phyloP scores from a whole-genome alignment of 164 flowering plant genomes.

The Protea cynaroides region DNA sequence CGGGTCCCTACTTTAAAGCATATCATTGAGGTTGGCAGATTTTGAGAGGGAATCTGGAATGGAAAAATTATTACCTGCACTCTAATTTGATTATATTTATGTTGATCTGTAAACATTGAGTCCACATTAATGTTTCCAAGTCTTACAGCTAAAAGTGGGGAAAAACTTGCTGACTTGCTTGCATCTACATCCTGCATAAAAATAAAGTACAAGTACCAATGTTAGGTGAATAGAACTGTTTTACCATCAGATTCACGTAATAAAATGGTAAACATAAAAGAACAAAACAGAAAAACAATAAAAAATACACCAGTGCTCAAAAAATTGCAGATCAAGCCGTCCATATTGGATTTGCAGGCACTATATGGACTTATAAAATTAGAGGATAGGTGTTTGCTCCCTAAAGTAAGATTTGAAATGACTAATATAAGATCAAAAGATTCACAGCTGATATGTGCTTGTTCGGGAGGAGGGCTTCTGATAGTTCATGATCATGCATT shows the following conservation, averaged over 20 bases:
- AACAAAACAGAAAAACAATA: no score
- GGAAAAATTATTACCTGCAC: constrained; percentile 52
- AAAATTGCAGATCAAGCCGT: no score
- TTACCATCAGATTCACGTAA: not conserved
- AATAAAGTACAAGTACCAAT: not conserved
- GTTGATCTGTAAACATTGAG: constrained; percentile 42
- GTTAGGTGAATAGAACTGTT: not conserved
- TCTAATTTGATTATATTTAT: constrained; percentile 42
- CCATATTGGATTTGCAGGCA: no score
- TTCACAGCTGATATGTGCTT: no score
- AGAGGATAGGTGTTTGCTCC: no score
- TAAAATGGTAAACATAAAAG: not conserved
- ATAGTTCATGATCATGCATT: no score
- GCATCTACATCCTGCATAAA: constrained; percentile 47
- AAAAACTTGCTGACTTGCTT: constrained; percentile 23
- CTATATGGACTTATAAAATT: no score
- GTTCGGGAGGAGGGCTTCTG: no score
- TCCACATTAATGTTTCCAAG: constrained; percentile 50
- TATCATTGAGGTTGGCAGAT: not conserved
- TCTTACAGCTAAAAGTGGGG: constrained; percentile 53
- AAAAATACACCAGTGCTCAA: no score
- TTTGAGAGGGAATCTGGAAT: constrained; percentile 5
- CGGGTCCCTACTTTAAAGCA: not conserved
- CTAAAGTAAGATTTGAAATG: no score
- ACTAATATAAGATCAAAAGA: no score